phyloP scores from a whole-genome alignment of 441 rosid species.

The Macaranga tanarius region DNA sequence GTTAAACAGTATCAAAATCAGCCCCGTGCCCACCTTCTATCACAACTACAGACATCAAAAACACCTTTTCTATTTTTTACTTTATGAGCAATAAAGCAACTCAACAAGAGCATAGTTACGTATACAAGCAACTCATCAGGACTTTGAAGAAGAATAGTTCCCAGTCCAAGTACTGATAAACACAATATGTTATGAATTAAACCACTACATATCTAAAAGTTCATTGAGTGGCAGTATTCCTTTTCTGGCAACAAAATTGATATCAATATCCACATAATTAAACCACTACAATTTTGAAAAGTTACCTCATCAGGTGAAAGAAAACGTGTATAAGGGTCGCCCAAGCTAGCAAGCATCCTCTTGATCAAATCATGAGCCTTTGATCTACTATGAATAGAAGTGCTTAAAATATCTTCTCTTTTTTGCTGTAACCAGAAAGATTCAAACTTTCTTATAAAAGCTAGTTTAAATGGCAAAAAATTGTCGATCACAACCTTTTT shows the following conservation, averaged over 20 bases:
- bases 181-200: not conserved
- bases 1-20: not conserved
- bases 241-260: too few relatives aligned
- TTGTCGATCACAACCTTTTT: not conserved
- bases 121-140: too few relatives aligned
- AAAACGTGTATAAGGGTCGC: conserved; percentile 88
- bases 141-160: not conserved
- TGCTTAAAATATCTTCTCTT: conserved; percentile 54
- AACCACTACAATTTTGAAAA: too few relatives aligned
- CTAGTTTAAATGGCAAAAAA: not conserved
- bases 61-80: not conserved
- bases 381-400: conserved; percentile 59
- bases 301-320: conserved; percentile 82
- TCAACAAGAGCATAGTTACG: too few relatives aligned
- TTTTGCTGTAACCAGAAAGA: conserved; percentile 44
- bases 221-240: too few relatives aligned
- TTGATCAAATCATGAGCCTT: conserved; percentile 80
- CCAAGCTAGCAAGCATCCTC: conserved; percentile 76
- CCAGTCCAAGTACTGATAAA: not conserved
- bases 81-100: too few relatives aligned
- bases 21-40: not conserved
- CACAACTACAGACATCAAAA: not conserved
- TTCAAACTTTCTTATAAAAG: not conserved
- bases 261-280: not conserved
- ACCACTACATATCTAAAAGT: too few relatives aligned